Conservation (phyloP, 805 yeast species). For the Dipodascus geniculatus region DNA sequence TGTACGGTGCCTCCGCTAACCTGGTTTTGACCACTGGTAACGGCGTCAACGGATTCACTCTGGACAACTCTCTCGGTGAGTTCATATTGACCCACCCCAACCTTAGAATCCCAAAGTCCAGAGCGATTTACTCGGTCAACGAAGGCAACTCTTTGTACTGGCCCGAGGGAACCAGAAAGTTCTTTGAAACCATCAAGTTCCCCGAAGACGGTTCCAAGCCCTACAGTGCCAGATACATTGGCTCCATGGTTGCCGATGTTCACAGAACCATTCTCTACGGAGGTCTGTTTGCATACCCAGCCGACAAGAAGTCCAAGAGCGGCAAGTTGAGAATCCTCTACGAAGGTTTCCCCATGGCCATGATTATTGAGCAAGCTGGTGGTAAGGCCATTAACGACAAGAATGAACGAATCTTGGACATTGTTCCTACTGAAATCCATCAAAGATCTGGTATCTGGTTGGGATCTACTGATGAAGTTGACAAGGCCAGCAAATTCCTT, state of each 20-base stretch:
- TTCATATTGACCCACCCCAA: slow-evolving; percentile 83
- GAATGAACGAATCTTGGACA: slow-evolving; percentile 80
- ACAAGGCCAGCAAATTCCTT: slow-evolving; percentile 35
- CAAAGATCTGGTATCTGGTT: slow-evolving; percentile 92
- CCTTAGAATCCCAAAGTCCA: slow-evolving; percentile 50
- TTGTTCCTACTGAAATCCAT: slow-evolving; percentile 81
- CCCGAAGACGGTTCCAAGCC: slow-evolving; percentile 67
- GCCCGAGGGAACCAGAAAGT: slow-evolving; percentile 57
- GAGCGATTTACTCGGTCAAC: slow-evolving; percentile 80
- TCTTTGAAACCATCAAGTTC: slow-evolving; percentile 61
- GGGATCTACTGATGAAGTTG: slow-evolving; percentile 72
- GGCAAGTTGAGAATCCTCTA: slow-evolving; percentile 88
- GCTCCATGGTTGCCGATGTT: slow-evolving; percentile 98
- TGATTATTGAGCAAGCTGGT: slow-evolving; percentile 92
- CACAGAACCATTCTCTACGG: slow-evolving; percentile 94
- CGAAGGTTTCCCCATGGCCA: slow-evolving; percentile 98
- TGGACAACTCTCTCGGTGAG: slow-evolving; percentile 89
- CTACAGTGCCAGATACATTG: slow-evolving; percentile 87
- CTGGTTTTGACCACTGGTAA: slow-evolving; percentile 81
- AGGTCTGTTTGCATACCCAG: slow-evolving; percentile 89
- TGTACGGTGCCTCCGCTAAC: slow-evolving; percentile 98
- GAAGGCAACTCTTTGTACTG: slow-evolving; percentile 90
- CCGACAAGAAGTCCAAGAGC: slow-evolving; percentile 75
- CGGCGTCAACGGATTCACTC: slow-evolving; percentile 89
- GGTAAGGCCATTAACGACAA: slow-evolving; percentile 85